phyloP scores from a whole-genome alignment of 495 filamentous ascomycete genomes.

The Penicillium diatomitis region DNA sequence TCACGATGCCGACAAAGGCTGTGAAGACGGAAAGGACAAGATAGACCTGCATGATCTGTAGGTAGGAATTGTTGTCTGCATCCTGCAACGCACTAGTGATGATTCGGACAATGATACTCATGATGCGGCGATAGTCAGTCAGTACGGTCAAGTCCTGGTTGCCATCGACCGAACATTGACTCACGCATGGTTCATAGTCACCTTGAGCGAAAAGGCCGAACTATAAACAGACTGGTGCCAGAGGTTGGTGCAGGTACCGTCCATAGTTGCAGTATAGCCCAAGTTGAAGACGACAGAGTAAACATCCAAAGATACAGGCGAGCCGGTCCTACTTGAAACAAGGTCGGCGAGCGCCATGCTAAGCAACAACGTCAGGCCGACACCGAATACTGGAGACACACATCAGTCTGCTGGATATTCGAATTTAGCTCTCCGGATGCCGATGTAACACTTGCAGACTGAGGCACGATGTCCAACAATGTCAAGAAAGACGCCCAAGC shows the following conservation, averaged over 20 bases:
- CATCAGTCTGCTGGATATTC: neutral
- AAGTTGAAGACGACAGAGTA: conserved; percentile 33
- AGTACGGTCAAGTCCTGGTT: neutral
- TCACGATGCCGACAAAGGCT: conserved; percentile 19
- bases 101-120: conserved; percentile 37
- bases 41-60: conserved; percentile 32
- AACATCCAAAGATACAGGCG: conserved; percentile 35
- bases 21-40: conserved; percentile 26
- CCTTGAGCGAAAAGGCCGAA: conserved; percentile 33
- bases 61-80: conserved; percentile 30
- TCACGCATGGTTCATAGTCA: conserved; percentile 39
- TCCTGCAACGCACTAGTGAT: conserved; percentile 37
- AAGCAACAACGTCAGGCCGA: conserved; percentile 30
- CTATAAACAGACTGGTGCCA: conserved; percentile 39
- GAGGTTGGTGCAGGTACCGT: conserved; percentile 34
- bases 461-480: conserved; percentile 32
- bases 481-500: conserved; percentile 36
- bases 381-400: conserved; percentile 18
- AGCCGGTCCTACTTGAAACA: conserved; percentile 22
- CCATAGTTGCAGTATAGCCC: conserved; percentile 35
- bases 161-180: neutral
- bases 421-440: neutral
- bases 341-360: conserved; percentile 35
- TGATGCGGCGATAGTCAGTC: conserved; percentile 14
- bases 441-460: conserved; percentile 23